phyloP scores from a whole-genome alignment of 768 basidiomycete genomes.

The Suillus alpinus region DNA sequence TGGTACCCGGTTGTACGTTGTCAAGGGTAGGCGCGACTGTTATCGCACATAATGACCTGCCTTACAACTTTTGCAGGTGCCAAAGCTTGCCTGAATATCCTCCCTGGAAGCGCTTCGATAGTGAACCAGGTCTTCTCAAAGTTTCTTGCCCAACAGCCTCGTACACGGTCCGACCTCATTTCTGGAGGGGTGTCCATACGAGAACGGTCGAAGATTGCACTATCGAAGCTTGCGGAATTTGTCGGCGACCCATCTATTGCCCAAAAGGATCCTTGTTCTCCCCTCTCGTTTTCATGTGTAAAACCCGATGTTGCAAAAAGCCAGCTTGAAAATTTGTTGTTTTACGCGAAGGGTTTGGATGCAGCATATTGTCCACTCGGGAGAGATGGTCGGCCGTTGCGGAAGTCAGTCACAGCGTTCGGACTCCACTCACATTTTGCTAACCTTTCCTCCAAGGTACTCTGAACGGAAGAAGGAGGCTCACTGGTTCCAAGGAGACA shows the following conservation, averaged over 20 bases:
- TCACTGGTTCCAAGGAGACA: conserved; percentile 64
- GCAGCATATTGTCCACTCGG: conserved; percentile 56
- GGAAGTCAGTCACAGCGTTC: conserved; percentile 46
- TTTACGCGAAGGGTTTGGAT: conserved; percentile 43
- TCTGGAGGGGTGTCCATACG: conserved; percentile 32
- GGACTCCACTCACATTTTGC: background rate
- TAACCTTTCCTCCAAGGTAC: conserved; percentile 36
- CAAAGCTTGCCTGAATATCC: conserved; percentile 51
- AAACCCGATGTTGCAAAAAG: conserved; percentile 47
- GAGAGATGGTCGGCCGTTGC: conserved; percentile 54
- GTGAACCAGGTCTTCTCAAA: conserved; percentile 61
- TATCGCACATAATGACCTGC: background rate
- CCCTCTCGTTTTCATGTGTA: conserved; percentile 68
- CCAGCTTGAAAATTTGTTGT: conserved; percentile 48
- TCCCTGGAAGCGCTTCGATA: conserved; percentile 55
- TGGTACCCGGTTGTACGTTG: conserved; percentile 52
- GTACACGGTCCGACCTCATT: conserved; percentile 44
- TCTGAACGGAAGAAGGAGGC: conserved; percentile 51
- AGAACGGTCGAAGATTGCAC: conserved; percentile 55
- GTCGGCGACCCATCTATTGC: conserved; percentile 43
- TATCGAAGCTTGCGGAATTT: conserved; percentile 53
- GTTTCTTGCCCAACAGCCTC: conserved; percentile 58
- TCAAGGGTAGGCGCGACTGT: conserved; percentile 50
- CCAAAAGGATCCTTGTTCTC: conserved; percentile 52
- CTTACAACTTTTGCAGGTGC: conserved; percentile 40